Conservation (phyloP, 805 yeast genomes). For the Candida glaebosa region DNA sequence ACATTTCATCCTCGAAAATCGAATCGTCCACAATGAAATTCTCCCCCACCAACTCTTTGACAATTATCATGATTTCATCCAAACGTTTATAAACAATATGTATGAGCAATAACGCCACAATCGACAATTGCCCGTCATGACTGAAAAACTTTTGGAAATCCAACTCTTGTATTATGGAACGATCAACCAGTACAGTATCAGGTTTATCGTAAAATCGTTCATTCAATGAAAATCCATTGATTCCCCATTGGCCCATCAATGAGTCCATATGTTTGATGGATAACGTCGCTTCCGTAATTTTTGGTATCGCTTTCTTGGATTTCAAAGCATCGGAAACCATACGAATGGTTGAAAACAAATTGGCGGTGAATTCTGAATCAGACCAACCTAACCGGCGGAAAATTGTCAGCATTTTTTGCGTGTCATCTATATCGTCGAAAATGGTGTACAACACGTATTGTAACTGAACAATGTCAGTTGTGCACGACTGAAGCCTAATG, state of each 20-base stretch:
- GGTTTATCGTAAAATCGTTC: slow-evolving; percentile 20
- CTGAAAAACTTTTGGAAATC: slow-evolving; percentile 25
- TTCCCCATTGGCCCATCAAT: slow-evolving; percentile 27
- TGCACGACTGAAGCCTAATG: slow-evolving; percentile 15
- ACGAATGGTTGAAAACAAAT: slow-evolving; percentile 24
- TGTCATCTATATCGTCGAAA: slow-evolving; percentile 23
- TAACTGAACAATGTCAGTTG: slow-evolving; percentile 25
- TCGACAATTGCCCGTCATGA: slow-evolving; percentile 27
- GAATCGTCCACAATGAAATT: slow-evolving; percentile 12
- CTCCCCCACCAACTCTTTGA: slow-evolving; percentile 34
- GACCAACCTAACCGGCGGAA: slow-evolving; percentile 29
- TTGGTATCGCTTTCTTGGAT: slow-evolving; percentile 24
- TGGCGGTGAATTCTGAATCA: slow-evolving; percentile 23
- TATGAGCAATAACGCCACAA: slow-evolving; percentile 23
- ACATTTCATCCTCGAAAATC: slow-evolving; percentile 1
- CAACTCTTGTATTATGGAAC: slow-evolving; percentile 15
- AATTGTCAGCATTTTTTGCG: slow-evolving; percentile 20
- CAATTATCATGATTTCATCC: slow-evolving; percentile 26
- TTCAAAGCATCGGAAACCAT: slow-evolving; percentile 28
- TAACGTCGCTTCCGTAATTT: slow-evolving; percentile 27
- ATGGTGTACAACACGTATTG: slow-evolving; percentile 21
- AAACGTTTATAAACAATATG: slow-evolving; percentile 28
- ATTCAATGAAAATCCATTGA: slow-evolving; percentile 16
- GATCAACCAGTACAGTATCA: neutral
- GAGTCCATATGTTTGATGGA: slow-evolving; percentile 27